Evolutionary conservation across 129 eudicot species (phyloP), one percentile per base, ranked within the genome.

Genomic region (Tagetes erecta): DNA sequence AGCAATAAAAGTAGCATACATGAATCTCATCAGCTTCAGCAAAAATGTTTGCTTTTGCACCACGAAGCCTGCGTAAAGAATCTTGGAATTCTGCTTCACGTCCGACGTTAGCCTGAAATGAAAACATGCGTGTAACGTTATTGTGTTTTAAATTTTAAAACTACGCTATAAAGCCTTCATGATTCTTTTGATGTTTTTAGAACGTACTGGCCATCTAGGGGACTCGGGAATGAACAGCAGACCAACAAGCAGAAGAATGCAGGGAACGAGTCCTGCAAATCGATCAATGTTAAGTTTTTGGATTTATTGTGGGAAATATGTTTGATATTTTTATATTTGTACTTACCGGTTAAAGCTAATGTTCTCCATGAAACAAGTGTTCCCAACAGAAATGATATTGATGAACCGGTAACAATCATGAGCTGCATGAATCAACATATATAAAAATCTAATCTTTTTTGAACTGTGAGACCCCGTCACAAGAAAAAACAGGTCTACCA

Each of bases 171-270:
- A 34, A 42, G 71, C 33, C 2, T 5, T n/a, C 0, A 12, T 12
- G 49, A 39, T 31, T 1, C 27, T 35, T 41, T 6, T 40, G 34
- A 11, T 7, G 45, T 10, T 42, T 35, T 31, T 20, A 5, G 5
- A 62, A 74, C 91, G 66, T 72, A 92, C 98, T 88, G 89, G 92
- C 98, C 98, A 92, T 89, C 97, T 85, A 20, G 97, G 97, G 27
- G 97, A 92, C 70, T 92, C 97, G 8, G 97, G 97, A 40, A 92
- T 89, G 68, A 92, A 85, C 77, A 89, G 69, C 30, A 92, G 78
- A 30, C 97, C 96, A 36, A 78, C 80, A 14, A 91, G 85, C 80
- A 86, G 71, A 64, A 83, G 37, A 70, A 83, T 4, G 79, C 96
- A 89, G 9, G 97, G 97, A 45, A 91, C 47, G 34, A 88, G 73